Evolutionary conservation across 192 early-diverging fungal species (phyloP), one percentile per base, ranked within the genome.

Genomic region (Coemansia furcata): DNA sequence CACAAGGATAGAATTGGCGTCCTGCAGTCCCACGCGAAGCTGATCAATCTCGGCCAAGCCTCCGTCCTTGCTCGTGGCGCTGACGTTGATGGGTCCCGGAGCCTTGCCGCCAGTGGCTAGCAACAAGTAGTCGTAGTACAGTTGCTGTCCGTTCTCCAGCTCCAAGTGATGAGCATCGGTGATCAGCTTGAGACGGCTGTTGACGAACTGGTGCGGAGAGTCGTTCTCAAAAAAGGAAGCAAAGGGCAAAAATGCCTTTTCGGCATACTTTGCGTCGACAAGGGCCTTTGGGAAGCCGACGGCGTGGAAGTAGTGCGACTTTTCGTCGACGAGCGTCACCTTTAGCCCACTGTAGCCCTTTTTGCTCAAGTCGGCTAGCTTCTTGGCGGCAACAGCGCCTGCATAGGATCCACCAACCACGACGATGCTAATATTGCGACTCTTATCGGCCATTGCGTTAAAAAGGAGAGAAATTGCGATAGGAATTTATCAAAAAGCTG

Each of bases 341-440:
- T 74, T 83, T 15, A 84, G 62, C 2, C 80, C 66, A 2, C 76
- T 21, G 40, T 69, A 81, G 1, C 69, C 72, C 39, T 73, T 64
- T 6, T 75, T 63, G 38, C 65, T 38, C 17, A 78, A 67, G 1
- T 50, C 71, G 17, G 84, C 76, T 6, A 89, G 72, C 17, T 60
- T 65, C 59, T 68, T 72, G 44, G 85, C 86, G 11, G 76, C 47
- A 0, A 49, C 62, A 8, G 77, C 62, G 12, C 88, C 88, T 6
- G 83, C 88, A 55, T 81, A 74, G 10, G 77, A 87, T 1, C 85
- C 86, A 65, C 86, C 88, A 36, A 86, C 84, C 23, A 85, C 70
- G 6, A 85, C 76, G 10, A 81, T 57, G 33, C 68, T 72, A 26
- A 81, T 83, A n/a, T 71, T 62, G 42, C 77, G 77, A 42, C n/a